phyloP scores from a whole-genome alignment of 2,329 filamentous ascomycete genomes.

The Pseudofabraea citricarpa region DNA sequence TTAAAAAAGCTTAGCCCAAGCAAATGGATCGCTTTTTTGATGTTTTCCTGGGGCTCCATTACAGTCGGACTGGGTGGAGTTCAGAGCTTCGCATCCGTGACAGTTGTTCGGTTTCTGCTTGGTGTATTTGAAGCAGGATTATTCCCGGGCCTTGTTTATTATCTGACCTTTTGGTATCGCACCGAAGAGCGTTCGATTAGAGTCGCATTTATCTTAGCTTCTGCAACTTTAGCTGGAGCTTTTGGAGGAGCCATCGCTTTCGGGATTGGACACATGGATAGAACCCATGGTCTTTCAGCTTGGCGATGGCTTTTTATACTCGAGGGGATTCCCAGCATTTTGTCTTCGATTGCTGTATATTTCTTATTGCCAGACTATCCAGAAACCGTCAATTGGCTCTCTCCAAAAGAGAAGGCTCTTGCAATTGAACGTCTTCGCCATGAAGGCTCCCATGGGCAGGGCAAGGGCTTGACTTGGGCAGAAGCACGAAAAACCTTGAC shows the following conservation, averaged over 20 bases:
- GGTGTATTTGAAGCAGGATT: slow-evolving; percentile 45
- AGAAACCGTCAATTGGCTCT: slow-evolving; percentile 41
- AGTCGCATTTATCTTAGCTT: slow-evolving; percentile 25
- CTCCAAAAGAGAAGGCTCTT: slow-evolving; percentile 35
- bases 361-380: slow-evolving; percentile 44
- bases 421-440: slow-evolving; percentile 34
- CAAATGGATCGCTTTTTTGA: slow-evolving; percentile 44
- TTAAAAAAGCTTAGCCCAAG: slow-evolving; percentile 42
- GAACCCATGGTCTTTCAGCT: slow-evolving; percentile 16
- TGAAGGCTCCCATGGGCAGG: slow-evolving; percentile 36
- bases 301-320: slow-evolving; percentile 27
- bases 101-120: slow-evolving; percentile 41
- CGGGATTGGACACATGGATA: slow-evolving; percentile 25
- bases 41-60: slow-evolving; percentile 42
- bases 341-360: slow-evolving; percentile 38
- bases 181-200: slow-evolving; percentile 23
- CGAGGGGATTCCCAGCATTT: slow-evolving; percentile 37
- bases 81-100: slow-evolving; percentile 35
- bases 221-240: slow-evolving; percentile 25
- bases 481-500: slow-evolving; percentile 41
- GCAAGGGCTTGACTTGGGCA: slow-evolving; percentile 39
- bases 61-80: slow-evolving; percentile 43
- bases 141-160: slow-evolving; percentile 32
- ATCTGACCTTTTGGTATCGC: slow-evolving; percentile 27
- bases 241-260: slow-evolving; percentile 28